Evolutionary conservation across 2,329 filamentous ascomycete genomes (phyloP).

Genomic region (Nigrospora sphaerica): DNA sequence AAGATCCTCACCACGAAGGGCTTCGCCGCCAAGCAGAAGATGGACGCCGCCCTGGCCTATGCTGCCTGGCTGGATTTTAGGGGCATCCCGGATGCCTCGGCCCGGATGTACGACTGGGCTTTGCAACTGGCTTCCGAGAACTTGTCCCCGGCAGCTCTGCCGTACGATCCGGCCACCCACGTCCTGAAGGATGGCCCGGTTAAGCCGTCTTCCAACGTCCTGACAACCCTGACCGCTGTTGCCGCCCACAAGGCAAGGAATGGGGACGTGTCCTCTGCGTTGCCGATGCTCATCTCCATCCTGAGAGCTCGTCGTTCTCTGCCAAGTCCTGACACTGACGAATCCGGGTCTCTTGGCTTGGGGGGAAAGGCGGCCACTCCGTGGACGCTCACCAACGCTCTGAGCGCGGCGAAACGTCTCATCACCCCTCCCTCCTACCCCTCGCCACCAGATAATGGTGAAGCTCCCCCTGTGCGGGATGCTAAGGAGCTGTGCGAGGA

Average conservation of each 20-base stretch:
- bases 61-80: conserved; percentile 83
- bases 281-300: conserved; percentile 80
- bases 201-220: conserved; percentile 63
- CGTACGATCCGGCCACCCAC: conserved; percentile 56
- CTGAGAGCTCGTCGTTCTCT: conserved; percentile 68
- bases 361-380: conserved; percentile 5
- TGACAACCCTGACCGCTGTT: conserved; percentile 68
- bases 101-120: conserved; percentile 68
- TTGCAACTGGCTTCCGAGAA: conserved; percentile 62
- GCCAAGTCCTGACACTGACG: conserved; percentile 12
- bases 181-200: conserved; percentile 54
- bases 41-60: conserved; percentile 77
- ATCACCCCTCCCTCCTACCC: conserved; percentile 59
- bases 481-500: conserved; percentile 70
- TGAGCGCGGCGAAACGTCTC: conserved; percentile 17
- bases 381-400: conserved; percentile 15
- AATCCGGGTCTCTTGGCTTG: neutral
- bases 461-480: conserved; percentile 57
- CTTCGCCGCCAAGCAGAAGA: conserved; percentile 68
- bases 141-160: conserved; percentile 23
- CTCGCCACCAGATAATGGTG: conserved; percentile 61
- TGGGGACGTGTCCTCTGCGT: conserved; percentile 58
- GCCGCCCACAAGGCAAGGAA: conserved; percentile 70
- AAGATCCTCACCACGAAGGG: conserved; percentile 75
- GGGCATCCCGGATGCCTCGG: conserved; percentile 54